Percentiles rank a stretch among this genome's conserved stretches.
Evolutionary conservation across 83 land plant species (phyloP).

Genomic region (Picea abies): DNA sequence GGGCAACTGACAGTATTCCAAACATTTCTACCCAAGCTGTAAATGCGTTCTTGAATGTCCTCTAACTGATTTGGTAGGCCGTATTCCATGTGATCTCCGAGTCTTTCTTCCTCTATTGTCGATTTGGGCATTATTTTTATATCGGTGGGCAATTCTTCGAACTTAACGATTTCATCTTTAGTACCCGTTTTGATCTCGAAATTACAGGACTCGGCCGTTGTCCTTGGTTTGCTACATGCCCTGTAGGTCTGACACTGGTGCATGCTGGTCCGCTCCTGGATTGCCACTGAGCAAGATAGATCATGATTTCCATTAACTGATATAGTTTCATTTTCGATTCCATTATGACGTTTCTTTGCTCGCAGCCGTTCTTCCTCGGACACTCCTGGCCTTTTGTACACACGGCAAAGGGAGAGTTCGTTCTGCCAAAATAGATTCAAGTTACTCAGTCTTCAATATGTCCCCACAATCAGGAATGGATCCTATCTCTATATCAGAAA

Average conservation of each 20-base stretch:
- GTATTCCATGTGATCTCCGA: too few relatives aligned
- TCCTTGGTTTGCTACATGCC: background rate
- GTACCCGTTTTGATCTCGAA: too few relatives aligned
- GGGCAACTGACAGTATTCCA: too few relatives aligned
- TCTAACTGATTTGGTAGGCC: too few relatives aligned
- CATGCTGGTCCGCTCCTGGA: background rate
- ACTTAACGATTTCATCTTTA: background rate
- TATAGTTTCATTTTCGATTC: background rate
- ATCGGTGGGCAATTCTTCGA: background rate
- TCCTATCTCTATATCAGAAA: too few relatives aligned
- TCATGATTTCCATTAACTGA: too few relatives aligned
- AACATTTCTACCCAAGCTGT: too few relatives aligned
- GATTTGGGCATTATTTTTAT: too few relatives aligned
- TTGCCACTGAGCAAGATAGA: background rate
- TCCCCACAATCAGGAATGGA: too few relatives aligned
- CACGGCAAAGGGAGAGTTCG: slow-evolving; percentile 68
- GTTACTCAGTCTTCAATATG: too few relatives aligned
- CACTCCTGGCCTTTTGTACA: slow-evolving; percentile 63
- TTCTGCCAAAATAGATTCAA: slow-evolving; percentile 33
- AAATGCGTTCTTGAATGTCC: too few relatives aligned
- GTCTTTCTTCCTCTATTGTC: too few relatives aligned
- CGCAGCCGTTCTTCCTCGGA: slow-evolving; percentile 9
- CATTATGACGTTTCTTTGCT: background rate
- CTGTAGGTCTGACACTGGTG: background rate
- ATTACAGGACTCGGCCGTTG: background rate